phyloP scores from a whole-genome alignment of 129 eudicot species.

The Centaurea solstitialis region DNA sequence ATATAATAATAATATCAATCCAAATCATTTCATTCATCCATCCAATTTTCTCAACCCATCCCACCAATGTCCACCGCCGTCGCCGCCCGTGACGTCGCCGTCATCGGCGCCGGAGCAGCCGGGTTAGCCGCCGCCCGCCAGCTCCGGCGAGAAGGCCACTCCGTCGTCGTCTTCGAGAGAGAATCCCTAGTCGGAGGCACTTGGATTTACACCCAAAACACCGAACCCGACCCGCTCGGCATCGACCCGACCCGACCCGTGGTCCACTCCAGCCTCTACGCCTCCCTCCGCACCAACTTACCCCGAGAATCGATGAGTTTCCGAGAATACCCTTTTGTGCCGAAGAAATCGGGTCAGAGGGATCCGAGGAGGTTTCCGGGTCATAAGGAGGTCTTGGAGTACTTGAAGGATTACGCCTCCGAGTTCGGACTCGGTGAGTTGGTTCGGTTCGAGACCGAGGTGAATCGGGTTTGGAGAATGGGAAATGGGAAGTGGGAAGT shows the following conservation, averaged over 20 bases:
- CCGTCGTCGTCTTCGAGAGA: constrained; percentile 75
- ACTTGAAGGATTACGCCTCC: constrained; percentile 57
- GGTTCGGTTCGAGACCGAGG: constrained; percentile 67
- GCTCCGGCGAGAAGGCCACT: constrained; percentile 82
- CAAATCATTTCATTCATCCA: background rate
- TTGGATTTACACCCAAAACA: constrained; percentile 60
- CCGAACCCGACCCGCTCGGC: constrained; percentile 75
- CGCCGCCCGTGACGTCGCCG: constrained; percentile 62
- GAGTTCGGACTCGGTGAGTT: constrained; percentile 63
- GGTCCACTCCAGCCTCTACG: constrained; percentile 74
- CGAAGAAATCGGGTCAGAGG: constrained; percentile 37
- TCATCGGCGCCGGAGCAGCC: constrained; percentile 95
- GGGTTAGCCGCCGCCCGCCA: constrained; percentile 82
- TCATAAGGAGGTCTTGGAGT: constrained; percentile 78
- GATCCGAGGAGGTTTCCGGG: constrained; percentile 92
- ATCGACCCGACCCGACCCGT: constrained; percentile 47
- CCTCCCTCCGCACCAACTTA: constrained; percentile 77
- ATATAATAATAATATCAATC: background rate
- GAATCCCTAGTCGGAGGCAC: constrained; percentile 66
- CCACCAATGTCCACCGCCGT: constrained; percentile 39
- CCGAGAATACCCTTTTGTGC: constrained; percentile 72
- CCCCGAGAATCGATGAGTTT: constrained; percentile 91
- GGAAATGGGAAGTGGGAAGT: constrained; percentile 67
- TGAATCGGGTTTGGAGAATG: constrained; percentile 47
- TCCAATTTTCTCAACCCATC: background rate